phyloP scores from a whole-genome alignment of 306 rosid genomes.

The Heteromeles arbutifolia region DNA sequence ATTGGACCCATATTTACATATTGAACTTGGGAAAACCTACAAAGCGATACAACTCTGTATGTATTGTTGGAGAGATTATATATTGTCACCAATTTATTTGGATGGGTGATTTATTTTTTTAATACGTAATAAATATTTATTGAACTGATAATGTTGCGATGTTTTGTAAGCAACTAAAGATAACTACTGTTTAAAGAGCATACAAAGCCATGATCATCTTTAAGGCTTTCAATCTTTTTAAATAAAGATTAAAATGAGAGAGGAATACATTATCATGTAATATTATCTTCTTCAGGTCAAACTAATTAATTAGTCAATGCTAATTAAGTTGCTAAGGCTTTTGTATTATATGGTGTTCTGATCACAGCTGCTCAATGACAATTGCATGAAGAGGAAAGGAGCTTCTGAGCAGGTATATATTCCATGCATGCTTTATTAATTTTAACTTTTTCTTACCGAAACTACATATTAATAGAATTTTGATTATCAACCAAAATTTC shows the following conservation, averaged over 20 bases:
- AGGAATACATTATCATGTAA: neutral
- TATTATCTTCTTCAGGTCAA: neutral
- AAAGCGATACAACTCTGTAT: neutral
- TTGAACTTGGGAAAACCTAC: neutral
- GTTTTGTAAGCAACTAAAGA: neutral
- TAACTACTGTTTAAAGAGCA: neutral
- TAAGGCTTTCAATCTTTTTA: neutral
- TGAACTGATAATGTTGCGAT: neutral
- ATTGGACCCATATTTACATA: neutral
- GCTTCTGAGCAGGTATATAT: constrained; percentile 37
- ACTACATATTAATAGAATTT: too few species aligned
- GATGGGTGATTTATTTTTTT: too few species aligned
- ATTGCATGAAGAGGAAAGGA: constrained; percentile 74
- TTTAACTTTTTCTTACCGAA: too few species aligned
- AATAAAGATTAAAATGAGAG: neutral
- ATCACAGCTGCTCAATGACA: constrained; percentile 62
- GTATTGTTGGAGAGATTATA: too few species aligned
- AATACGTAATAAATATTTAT: too few species aligned
- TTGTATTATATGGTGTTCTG: constrained; percentile 6
- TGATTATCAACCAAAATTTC: too few species aligned
- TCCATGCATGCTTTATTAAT: neutral
- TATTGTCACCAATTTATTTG: too few species aligned
- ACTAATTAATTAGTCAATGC: neutral
- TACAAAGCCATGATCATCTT: neutral
- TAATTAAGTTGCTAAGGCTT: constrained; percentile 8